phyloP scores from a whole-genome alignment of 192 early-diverging fungal genomes.

The Glomus cerebriforme region DNA sequence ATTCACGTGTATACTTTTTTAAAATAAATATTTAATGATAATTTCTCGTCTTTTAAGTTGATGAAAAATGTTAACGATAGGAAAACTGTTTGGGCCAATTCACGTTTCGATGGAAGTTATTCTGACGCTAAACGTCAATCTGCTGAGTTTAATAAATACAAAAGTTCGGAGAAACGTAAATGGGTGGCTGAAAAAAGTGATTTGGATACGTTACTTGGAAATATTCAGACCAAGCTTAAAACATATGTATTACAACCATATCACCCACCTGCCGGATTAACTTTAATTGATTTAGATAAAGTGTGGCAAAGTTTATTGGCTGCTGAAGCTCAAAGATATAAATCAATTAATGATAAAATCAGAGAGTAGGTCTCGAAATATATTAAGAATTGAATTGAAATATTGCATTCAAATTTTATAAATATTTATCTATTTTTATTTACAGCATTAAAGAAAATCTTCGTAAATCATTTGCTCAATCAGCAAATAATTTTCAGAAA shows the following conservation, averaged over 20 bases:
- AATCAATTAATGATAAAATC: slow-evolving; percentile 81
- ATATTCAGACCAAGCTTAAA: slow-evolving; percentile 96
- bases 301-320: slow-evolving; percentile 74
- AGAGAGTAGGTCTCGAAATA: slow-evolving; percentile 63
- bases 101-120: slow-evolving; percentile 70
- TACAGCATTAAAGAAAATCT: slow-evolving; percentile 79
- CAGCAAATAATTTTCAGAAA: slow-evolving; percentile 80
- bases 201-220: slow-evolving; percentile 87
- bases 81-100: slow-evolving; percentile 67
- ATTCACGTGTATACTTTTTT: not conserved
- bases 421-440: not conserved
- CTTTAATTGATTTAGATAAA: slow-evolving; percentile 56
- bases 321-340: slow-evolving; percentile 79
- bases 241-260: slow-evolving; percentile 92
- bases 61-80: slow-evolving; percentile 68
- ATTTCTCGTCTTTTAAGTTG: slow-evolving; percentile 44
- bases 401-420: not conserved
- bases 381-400: not conserved
- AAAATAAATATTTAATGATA: slow-evolving; percentile 3
- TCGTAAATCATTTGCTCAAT: slow-evolving; percentile 75
- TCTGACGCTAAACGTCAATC: slow-evolving; percentile 74
- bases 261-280: slow-evolving; percentile 73
- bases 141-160: slow-evolving; percentile 80
- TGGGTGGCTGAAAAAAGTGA: slow-evolving; percentile 94
- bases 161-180: slow-evolving; percentile 73